phyloP scores from a whole-genome alignment of 140 eudicot species.

The Cichorium intybus region DNA sequence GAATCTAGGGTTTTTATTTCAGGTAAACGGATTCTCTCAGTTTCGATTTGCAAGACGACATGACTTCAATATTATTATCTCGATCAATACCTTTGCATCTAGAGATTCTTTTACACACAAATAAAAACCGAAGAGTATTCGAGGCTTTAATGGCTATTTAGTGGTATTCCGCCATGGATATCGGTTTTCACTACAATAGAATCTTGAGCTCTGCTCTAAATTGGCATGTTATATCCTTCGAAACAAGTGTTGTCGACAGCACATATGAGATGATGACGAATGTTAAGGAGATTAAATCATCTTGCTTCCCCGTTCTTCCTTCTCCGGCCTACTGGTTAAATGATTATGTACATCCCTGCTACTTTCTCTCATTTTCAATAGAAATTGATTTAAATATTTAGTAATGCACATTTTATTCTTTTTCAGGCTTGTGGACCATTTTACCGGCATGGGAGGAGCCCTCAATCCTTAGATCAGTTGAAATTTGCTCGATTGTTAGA shows the following conservation, averaged over 20 bases:
- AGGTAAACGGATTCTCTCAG: background rate
- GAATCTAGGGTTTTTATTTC: conserved; percentile 24
- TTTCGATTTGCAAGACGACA: background rate
- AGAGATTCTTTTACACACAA: background rate
- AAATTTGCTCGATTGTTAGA: too few relatives aligned
- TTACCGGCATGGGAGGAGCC: too few relatives aligned
- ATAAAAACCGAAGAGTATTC: background rate
- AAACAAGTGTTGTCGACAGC: conserved; percentile 39
- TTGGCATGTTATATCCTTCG: conserved; percentile 47
- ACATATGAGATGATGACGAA: conserved; percentile 46
- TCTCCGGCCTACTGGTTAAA: too few relatives aligned
- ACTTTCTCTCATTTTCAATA: too few relatives aligned
- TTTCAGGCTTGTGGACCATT: too few relatives aligned
- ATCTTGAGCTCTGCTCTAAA: conserved; percentile 26
- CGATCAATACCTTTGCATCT: background rate
- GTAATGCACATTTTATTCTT: too few relatives aligned
- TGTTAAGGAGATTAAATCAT: too few relatives aligned
- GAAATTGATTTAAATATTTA: too few relatives aligned
- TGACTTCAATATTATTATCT: background rate
- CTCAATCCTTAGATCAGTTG: too few relatives aligned
- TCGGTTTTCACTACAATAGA: conserved; percentile 40
- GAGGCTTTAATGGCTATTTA: conserved; percentile 8
- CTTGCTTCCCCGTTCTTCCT: too few relatives aligned
- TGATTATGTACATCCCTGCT: too few relatives aligned
- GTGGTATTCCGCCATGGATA: conserved; percentile 34